These are phyloP conservation scores for Symbiodinium pilosum DNA, from an alignment of 73 alveolate species.

Conservation along the genomic window DNA sequence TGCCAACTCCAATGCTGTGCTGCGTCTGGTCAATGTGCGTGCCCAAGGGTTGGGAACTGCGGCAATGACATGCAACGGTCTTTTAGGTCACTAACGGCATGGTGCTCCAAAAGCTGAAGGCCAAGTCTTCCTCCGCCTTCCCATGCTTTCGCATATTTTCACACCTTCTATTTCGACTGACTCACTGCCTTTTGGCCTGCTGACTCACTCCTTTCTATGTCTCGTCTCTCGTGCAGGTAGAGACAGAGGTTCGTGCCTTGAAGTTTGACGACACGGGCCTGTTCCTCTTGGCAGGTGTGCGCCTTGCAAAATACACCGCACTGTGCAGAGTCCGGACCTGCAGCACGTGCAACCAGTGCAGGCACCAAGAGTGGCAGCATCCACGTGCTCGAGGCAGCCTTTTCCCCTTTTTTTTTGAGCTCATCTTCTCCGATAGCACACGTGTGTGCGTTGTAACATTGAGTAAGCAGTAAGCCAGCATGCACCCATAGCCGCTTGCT, in stretches of 20 bases:
- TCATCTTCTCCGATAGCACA: too few species aligned
- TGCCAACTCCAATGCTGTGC: conserved; percentile 57
- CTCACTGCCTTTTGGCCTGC: neutral
- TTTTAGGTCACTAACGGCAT: conserved; percentile 26
- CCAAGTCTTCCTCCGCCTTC: neutral
- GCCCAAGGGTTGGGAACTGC: too few species aligned
- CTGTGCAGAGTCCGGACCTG: too few species aligned
- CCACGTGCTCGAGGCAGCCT: conserved; percentile 46
- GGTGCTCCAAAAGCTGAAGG: conserved; percentile 63
- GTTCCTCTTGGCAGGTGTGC: conserved; percentile 6
- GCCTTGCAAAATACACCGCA: neutral
- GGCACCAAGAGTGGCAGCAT: conserved; percentile 53
- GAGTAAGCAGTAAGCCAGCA: too few species aligned
- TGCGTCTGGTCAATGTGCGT: conserved; percentile 44
- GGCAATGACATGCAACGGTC: neutral
- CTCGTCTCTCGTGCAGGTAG: neutral
- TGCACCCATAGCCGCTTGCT: too few species aligned
- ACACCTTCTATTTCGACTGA: neutral
- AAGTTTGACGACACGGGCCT: conserved; percentile 78
- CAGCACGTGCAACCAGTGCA: neutral
- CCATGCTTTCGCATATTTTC: neutral
- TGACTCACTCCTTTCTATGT: neutral
- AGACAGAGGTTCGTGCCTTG: conserved; percentile 53
- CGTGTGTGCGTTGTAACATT: too few species aligned
- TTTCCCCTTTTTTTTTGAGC: too few species aligned